phyloP scores from a whole-genome alignment of 768 basidiomycete species.

The Termitomyces titanicus region DNA sequence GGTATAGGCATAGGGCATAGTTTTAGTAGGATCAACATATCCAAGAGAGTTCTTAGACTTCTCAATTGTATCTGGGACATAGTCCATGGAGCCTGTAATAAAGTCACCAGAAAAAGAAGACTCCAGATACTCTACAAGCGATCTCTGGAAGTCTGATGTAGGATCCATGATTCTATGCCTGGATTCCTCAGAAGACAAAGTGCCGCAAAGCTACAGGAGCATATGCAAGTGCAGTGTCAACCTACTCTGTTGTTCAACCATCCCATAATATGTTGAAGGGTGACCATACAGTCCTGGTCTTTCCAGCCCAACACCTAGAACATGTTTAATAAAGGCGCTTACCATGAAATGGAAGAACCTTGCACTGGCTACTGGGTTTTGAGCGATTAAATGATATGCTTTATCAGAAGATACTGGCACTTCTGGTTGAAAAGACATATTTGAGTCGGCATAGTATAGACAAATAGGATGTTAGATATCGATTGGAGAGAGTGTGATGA shows the following conservation, averaged over 20 bases:
- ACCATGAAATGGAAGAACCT: not conserved
- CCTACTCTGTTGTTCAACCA: not conserved
- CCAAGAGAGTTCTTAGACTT: too few relatives aligned
- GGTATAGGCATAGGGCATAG: too few relatives aligned
- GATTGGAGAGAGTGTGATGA: not conserved
- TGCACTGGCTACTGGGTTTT: not conserved
- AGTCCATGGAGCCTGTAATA: not conserved
- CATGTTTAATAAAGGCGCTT: not conserved
- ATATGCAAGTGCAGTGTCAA: constrained; percentile 26
- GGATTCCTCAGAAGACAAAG: constrained; percentile 7
- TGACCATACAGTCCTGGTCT: not conserved
- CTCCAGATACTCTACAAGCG: not conserved
- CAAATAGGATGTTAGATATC: not conserved
- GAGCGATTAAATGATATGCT: not conserved
- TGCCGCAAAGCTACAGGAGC: constrained; percentile 21
- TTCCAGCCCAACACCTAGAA: not conserved
- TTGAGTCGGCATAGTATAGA: not conserved
- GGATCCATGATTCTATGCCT: constrained; percentile 4
- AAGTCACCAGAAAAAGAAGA: not conserved
- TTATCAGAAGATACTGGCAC: not conserved
- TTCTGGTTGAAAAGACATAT: not conserved
- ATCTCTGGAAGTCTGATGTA: not conserved
- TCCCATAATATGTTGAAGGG: not conserved
- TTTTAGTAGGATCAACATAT: too few relatives aligned
- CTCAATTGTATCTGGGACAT: too few relatives aligned